Conservation (phyloP, 2,329 filamentous ascomycete species). For the Penicillium sp. region DNA sequence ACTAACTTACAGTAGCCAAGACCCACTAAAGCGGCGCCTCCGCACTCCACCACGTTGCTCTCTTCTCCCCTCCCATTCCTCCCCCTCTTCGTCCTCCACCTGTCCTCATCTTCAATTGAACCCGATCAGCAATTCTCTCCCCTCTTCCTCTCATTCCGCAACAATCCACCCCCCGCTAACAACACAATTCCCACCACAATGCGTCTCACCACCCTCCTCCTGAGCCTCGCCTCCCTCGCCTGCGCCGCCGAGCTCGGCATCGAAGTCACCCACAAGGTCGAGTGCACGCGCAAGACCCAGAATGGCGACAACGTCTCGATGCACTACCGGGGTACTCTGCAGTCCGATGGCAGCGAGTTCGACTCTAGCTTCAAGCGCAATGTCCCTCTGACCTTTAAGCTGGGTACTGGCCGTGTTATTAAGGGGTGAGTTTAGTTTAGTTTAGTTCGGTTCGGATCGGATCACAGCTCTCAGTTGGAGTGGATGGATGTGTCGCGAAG, state of each 20-base stretch:
- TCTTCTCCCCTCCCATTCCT: constrained; percentile 1
- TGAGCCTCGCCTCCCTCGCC: constrained; percentile 51
- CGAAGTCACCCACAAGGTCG: constrained; percentile 70
- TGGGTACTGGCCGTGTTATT: constrained; percentile 84
- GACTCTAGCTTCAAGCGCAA: constrained; percentile 81
- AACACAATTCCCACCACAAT: constrained; percentile 34
- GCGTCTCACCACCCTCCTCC: constrained; percentile 47
- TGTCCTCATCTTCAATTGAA: constrained; percentile 5
- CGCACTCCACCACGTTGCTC: constrained; percentile 7
- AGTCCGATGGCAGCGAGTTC: constrained; percentile 73
- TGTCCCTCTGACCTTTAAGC: constrained; percentile 72
- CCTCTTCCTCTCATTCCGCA: background rate
- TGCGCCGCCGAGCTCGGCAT: constrained; percentile 66
- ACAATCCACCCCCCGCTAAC: background rate
- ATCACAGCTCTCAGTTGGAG: background rate
- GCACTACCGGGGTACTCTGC: constrained; percentile 84
- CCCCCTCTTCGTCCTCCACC: background rate
- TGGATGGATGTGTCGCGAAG: background rate
- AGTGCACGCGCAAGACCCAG: constrained; percentile 76
- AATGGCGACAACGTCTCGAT: constrained; percentile 80
- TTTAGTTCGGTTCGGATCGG: background rate
- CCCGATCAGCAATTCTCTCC: background rate
- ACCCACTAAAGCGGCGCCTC: constrained; percentile 3
- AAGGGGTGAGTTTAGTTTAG: constrained; percentile 64
- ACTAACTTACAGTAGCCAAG: background rate